These are phyloP conservation scores for Calocera viscosa DNA, from an alignment of 768 basidiomycete species.

Conservation along the genomic window DNA sequence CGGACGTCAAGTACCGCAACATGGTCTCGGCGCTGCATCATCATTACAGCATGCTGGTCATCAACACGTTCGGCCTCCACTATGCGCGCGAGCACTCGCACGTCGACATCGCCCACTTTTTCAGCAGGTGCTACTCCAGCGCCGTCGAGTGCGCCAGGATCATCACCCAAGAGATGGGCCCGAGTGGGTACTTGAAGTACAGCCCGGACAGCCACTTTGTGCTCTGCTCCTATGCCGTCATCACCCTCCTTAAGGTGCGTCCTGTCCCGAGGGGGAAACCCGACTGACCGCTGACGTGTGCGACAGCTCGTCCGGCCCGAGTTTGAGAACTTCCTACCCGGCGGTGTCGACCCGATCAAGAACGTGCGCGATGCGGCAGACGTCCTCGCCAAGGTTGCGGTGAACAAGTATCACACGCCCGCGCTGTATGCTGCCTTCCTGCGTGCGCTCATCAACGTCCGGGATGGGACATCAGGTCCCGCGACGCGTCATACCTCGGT, in stretches of 20 bases:
- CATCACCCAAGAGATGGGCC: constrained; percentile 67
- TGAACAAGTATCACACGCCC: constrained; percentile 73
- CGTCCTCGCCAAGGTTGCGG: constrained; percentile 62
- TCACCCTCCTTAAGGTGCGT: constrained; percentile 80
- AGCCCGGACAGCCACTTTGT: constrained; percentile 87
- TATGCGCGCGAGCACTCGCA: constrained; percentile 74
- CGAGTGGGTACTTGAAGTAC: constrained; percentile 64
- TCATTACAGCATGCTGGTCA: constrained; percentile 72
- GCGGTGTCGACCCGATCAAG: constrained; percentile 55
- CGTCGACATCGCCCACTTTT: constrained; percentile 71
- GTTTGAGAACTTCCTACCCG: constrained; percentile 61
- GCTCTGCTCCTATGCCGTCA: constrained; percentile 80
- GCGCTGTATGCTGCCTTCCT: constrained; percentile 79
- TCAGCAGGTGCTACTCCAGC: constrained; percentile 59
- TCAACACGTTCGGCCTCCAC: constrained; percentile 94
- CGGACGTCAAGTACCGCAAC: constrained; percentile 29
- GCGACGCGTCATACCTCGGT: constrained; percentile 6
- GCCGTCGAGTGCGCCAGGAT: constrained; percentile 58
- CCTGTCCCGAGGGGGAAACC: not conserved
- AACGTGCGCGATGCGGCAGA: constrained; percentile 73
- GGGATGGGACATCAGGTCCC: constrained; percentile 19
- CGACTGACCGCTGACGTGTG: constrained; percentile 4
- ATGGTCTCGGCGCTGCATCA: constrained; percentile 61
- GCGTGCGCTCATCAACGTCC: constrained; percentile 57
- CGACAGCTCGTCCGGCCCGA: constrained; percentile 67